phyloP scores from a whole-genome alignment of 768 basidiomycete genomes.

The Kwoniella europaea region DNA sequence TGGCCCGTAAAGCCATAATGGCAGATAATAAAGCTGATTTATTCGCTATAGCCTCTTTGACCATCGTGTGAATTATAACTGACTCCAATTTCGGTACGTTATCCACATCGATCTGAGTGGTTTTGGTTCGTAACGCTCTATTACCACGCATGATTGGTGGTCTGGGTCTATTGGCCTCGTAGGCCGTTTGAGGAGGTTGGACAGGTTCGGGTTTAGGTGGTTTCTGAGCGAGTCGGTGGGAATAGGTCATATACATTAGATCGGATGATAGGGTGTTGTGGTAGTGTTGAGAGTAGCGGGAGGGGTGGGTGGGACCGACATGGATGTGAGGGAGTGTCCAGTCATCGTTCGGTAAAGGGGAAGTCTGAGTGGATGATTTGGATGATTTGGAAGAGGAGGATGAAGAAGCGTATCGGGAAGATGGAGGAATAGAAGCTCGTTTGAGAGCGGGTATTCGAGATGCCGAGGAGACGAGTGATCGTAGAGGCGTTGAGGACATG shows the following conservation, averaged over 20 bases:
- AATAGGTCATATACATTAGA: conserved; percentile 93
- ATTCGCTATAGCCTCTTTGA: conserved; percentile 76
- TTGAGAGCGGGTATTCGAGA: conserved; percentile 3
- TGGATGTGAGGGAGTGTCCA: conserved; percentile 44
- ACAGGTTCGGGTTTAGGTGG: conserved; percentile 58
- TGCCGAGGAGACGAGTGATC: conserved; percentile 19
- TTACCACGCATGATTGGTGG: conserved; percentile 69
- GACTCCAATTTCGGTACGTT: conserved; percentile 78
- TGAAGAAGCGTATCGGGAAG: conserved; percentile 20
- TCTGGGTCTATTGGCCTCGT: conserved; percentile 76
- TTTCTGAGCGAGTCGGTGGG: conserved; percentile 62
- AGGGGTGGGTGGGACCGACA: conserved; percentile 59
- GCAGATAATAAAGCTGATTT: conserved; percentile 77
- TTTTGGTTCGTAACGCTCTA: conserved; percentile 63
- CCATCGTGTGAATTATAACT: conserved; percentile 83
- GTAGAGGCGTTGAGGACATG: conserved; percentile 18
- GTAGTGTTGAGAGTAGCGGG: conserved; percentile 83
- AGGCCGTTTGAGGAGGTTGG: conserved; percentile 67
- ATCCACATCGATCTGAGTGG: conserved; percentile 68
- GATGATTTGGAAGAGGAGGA: conserved; percentile 13
- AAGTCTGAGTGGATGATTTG: conserved; percentile 7
- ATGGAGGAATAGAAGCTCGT: not conserved
- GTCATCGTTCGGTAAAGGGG: conserved; percentile 21
- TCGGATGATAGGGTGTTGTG: conserved; percentile 78
- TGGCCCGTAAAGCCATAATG: conserved; percentile 82